phyloP scores from a whole-genome alignment of 352 stramenopile species.

The Elongisporangium prolatum region DNA sequence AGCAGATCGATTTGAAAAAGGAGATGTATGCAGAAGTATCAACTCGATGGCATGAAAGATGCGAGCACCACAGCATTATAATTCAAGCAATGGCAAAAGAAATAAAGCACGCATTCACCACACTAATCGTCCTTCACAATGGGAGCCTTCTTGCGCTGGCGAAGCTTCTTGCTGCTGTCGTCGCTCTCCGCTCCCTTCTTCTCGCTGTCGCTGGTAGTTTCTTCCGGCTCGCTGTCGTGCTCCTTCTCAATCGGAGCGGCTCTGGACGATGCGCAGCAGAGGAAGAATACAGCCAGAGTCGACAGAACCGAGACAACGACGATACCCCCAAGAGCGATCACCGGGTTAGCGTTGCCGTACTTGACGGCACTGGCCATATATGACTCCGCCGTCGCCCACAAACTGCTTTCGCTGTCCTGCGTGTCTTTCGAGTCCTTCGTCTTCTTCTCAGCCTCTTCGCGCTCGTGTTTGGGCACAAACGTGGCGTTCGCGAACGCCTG shows the following conservation, averaged over 20 bases:
- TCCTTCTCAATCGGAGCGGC: constrained; percentile 22
- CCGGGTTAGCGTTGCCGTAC: constrained; percentile 56
- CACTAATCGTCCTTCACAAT: constrained; percentile 52
- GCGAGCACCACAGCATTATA: constrained; percentile 1
- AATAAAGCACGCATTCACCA: constrained; percentile 3
- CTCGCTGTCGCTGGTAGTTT: constrained; percentile 21
- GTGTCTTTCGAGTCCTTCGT: constrained; percentile 42
- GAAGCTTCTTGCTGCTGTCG: constrained; percentile 42
- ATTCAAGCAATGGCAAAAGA: neutral
- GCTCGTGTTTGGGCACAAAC: constrained; percentile 69
- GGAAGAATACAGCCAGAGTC: constrained; percentile 44
- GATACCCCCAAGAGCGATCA: constrained; percentile 40
- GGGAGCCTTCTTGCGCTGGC: constrained; percentile 77
- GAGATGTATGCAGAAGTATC: no score
- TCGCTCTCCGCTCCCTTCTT: constrained; percentile 32
- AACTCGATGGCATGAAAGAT: neutral
- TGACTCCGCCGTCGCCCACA: constrained; percentile 38
- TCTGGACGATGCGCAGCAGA: constrained; percentile 44
- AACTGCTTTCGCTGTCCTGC: constrained; percentile 29
- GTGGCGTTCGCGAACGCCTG: constrained; percentile 74
- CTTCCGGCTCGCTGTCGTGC: constrained; percentile 23
- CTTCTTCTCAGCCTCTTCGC: constrained; percentile 51
- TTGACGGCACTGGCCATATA: constrained; percentile 34
- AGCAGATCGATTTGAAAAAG: no score
- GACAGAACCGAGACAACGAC: constrained; percentile 33